Percentiles rank a stretch among this genome's conserved stretches.
Conservation (phyloP, 352 stramenopile species). For the Halophytophthora polymorphica region DNA sequence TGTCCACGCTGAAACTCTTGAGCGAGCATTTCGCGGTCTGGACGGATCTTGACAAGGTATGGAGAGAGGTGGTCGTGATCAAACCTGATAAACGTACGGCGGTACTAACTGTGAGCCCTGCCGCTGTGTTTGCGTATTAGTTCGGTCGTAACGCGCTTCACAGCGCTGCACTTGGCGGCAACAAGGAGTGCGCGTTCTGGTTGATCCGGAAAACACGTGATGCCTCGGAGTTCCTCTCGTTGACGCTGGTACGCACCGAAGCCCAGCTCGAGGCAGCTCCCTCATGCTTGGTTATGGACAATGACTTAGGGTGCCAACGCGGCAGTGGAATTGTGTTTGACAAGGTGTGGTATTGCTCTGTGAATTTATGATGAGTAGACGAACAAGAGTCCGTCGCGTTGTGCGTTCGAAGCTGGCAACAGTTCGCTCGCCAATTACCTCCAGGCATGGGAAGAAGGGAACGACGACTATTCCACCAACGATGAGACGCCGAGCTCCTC, state of each 20-base stretch:
- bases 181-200: conserved; percentile 83
- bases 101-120: background rate
- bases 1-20: conserved; percentile 77
- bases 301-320: background rate
- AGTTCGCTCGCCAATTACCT: conserved; percentile 73
- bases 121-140: conserved; percentile 20
- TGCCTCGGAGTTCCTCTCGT: conserved; percentile 63
- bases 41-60: conserved; percentile 79
- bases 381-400: conserved; percentile 84
- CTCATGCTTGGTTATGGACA: background rate
- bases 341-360: conserved; percentile 1
- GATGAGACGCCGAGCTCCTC: conserved; percentile 43
- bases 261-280: background rate
- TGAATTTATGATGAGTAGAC: conserved; percentile 43
- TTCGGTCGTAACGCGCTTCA: conserved; percentile 85
- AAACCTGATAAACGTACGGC: background rate
- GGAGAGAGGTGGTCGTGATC: background rate
- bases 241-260: conserved; percentile 50
- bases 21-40: conserved; percentile 74
- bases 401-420: conserved; percentile 83
- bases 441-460: conserved; percentile 83
- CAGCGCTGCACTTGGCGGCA: conserved; percentile 70
- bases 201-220: conserved; percentile 70
- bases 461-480: conserved; percentile 83
- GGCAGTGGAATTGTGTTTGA: background rate